A percentile compares a stretch with the other conserved stretches of the same genome.
Evolutionary conservation across 371 early-diverging fungal genomes (phyloP).

Genomic region (Mortierella sp.): DNA sequence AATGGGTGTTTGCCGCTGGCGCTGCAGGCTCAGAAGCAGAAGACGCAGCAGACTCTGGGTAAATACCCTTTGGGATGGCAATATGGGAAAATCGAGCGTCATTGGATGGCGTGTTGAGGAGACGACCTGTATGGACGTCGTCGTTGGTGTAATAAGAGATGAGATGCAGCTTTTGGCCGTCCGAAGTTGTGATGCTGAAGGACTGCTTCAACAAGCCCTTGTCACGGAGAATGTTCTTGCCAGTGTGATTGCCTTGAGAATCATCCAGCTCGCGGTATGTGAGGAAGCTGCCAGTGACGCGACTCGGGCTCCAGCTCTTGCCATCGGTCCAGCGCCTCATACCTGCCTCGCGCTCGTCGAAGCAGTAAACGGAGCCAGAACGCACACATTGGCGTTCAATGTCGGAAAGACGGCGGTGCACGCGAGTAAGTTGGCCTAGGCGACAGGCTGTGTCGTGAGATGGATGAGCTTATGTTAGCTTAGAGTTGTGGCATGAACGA

Average conservation of each 20-base stretch:
- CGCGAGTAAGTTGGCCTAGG: conserved; percentile 68
- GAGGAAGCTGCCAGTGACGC: conserved; percentile 85
- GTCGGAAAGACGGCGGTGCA: conserved; percentile 82
- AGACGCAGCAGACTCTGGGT: conserved; percentile 57
- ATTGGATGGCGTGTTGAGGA: conserved; percentile 57
- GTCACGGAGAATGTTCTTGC: conserved; percentile 40
- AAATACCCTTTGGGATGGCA: conserved; percentile 64
- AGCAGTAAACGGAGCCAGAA: conserved; percentile 90
- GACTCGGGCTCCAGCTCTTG: conserved; percentile 86
- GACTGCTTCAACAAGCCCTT: conserved; percentile 88
- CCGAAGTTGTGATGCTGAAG: conserved; percentile 81
- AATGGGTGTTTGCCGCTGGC: conserved; percentile 9
- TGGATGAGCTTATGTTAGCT: not conserved
- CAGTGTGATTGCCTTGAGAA: conserved; percentile 54
- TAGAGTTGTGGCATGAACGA: not conserved
- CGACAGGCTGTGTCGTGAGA: conserved; percentile 66
- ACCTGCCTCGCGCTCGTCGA: conserved; percentile 89
- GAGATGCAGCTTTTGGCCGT: conserved; percentile 83
- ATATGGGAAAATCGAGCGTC: conserved; percentile 58
- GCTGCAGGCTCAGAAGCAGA: conserved; percentile 6
- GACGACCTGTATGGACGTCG: conserved; percentile 67
- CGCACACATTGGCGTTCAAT: conserved; percentile 80
- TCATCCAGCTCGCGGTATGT: conserved; percentile 83
- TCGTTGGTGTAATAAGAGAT: conserved; percentile 87
- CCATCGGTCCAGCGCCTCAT: conserved; percentile 95